phyloP scores from a whole-genome alignment of 768 basidiomycete genomes.

The Pulveroboletus sp. region DNA sequence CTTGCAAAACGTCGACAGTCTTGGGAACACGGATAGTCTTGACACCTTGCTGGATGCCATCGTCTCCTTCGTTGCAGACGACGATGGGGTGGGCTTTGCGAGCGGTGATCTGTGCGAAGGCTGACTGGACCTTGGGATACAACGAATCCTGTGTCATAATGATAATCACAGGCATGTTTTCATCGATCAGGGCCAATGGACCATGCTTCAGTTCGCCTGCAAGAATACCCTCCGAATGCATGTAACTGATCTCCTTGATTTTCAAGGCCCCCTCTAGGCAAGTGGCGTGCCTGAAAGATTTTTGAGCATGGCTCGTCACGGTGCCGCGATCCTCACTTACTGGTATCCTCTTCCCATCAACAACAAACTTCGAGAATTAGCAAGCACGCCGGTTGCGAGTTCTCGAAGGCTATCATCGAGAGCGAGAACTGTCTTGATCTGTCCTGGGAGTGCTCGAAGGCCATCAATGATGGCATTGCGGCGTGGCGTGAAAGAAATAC shows the following conservation, averaged over 20 bases:
- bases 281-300: conserved; percentile 68
- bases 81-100: conserved; percentile 95
- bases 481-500: conserved; percentile 87
- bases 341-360: conserved; percentile 99
- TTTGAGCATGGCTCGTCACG: not conserved
- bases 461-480: conserved; percentile 92
- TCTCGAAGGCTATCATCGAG: conserved; percentile 74
- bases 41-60: conserved; percentile 63
- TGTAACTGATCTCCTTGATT: conserved; percentile 98
- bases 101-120: conserved; percentile 94
- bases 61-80: conserved; percentile 91
- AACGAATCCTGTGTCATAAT: conserved; percentile 99
- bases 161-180: conserved; percentile 98
- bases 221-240: conserved; percentile 67
- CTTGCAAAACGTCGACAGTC: conserved; percentile 94
- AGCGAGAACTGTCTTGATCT: conserved; percentile 84
- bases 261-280: conserved; percentile 98
- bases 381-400: conserved; percentile 73
- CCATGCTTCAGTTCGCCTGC: conserved; percentile 99
- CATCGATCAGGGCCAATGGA: conserved; percentile 94
- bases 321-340: conserved; percentile 38
- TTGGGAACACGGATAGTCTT: conserved; percentile 93
- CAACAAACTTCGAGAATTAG: conserved; percentile 80
- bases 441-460: conserved; percentile 82
- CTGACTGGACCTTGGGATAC: conserved; percentile 97